Evolutionary conservation across 495 filamentous ascomycete species (phyloP), one percentile per base, ranked within the genome.

Genomic region (Venustampulla echinocandica): DNA sequence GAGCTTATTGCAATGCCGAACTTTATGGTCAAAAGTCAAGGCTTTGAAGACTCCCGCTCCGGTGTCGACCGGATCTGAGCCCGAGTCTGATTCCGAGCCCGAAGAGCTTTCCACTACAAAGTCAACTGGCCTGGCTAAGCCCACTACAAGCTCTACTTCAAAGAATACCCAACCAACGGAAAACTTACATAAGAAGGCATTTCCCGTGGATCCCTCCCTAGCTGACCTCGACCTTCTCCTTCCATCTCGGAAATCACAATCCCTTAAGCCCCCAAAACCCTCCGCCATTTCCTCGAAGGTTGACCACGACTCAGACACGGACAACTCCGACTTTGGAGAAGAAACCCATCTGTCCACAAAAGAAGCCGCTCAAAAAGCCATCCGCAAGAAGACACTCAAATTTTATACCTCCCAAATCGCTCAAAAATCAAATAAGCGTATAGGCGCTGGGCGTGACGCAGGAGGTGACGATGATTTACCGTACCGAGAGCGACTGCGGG

Each of bases 341-440:
- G 74, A 75, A 46, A 69, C 71, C 15, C 49, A 44, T 11, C 61
- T 76, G 15, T 70, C 74, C 47, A 64, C 63, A 14, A 66, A 62
- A 44, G 56, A 65, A 47, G 81, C 83, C 0, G 83, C 82, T 41
- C 85, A 92, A 49, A 98, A 97, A 66, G 84, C 80, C 2, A 70
- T 73, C 39, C 81, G 83, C 56, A 94, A 89, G 71, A 92, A 90
- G 65, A 85, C 73, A 50, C 78, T 98, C 30, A 81, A 86, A 44
- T 98, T 98, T 68, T 96, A 98, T 73, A 95, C 93, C 19, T 92
- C 87, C 4, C 92, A 97, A 59, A 85, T 97, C 45, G 82, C 85
- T 21, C 89, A 95, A 60, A 95, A 95, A 64, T 76, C 84, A 46
- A 90, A 85, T 65, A 89, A 85, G 57, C 87, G 92, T 25, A 81